A percentile compares a stretch with the other conserved stretches of the same genome.
Evolutionary conservation across 768 basidiomycete genomes (phyloP).

Genomic region (Psilocybe azurescens): DNA sequence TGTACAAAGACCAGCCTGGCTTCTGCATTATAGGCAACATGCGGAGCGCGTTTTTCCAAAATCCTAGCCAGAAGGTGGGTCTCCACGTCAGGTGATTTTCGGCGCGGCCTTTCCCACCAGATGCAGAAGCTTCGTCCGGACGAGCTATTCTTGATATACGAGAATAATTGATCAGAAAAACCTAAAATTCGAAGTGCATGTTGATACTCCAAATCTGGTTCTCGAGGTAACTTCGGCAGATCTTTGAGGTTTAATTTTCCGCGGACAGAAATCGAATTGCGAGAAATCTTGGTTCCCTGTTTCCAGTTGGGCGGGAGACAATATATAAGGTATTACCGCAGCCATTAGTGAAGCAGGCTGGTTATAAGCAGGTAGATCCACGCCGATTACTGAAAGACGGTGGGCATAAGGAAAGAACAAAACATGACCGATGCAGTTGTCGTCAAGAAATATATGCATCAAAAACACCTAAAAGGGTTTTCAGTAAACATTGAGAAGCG

Average conservation of each 20-base stretch:
- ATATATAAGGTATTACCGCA: conserved; percentile 53
- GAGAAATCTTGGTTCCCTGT: conserved; percentile 11
- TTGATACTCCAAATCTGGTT: conserved; percentile 34
- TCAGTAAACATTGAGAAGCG: not conserved
- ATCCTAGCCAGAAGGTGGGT: conserved; percentile 46
- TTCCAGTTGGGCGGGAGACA: conserved; percentile 38
- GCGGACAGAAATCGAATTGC: not conserved
- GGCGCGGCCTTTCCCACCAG: conserved; percentile 41
- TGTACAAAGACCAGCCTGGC: conserved; percentile 69
- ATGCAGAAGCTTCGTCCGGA: conserved; percentile 43
- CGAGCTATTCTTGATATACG: conserved; percentile 43
- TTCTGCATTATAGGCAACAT: conserved; percentile 42
- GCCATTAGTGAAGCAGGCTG: conserved; percentile 44
- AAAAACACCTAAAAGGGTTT: conserved; percentile 47
- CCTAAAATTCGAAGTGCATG: conserved; percentile 47
- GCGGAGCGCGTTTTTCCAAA: conserved; percentile 45
- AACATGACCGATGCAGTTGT: conserved; percentile 53
- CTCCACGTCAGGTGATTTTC: conserved; percentile 33
- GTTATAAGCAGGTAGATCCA: conserved; percentile 42
- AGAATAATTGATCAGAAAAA: conserved; percentile 51
- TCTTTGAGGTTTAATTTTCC: not conserved
- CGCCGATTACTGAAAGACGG: conserved; percentile 14
- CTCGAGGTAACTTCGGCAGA: not conserved
- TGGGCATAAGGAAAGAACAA: conserved; percentile 53
- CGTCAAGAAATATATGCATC: conserved; percentile 52